These are phyloP conservation scores for Lanmaoa pseudosensibilis DNA, from an alignment of 768 basidiomycete species.

Conservation along the genomic window DNA sequence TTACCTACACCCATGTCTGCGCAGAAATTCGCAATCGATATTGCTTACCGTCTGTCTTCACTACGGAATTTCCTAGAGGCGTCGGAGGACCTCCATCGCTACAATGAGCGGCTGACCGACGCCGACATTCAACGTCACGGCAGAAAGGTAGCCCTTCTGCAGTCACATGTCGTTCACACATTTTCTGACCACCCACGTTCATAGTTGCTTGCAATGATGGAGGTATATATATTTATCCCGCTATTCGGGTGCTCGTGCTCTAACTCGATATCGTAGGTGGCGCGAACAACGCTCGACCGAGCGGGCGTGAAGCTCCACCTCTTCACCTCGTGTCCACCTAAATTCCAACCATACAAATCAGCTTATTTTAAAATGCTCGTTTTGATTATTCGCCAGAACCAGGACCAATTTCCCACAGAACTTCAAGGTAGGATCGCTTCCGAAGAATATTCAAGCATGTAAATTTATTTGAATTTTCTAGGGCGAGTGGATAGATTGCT, in stretches of 20 bases:
- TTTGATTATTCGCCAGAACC: constrained; percentile 38
- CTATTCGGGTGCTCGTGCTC: neutral
- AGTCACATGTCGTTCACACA: neutral
- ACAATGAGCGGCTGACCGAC: constrained; percentile 18
- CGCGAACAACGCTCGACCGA: constrained; percentile 45
- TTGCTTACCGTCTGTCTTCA: constrained; percentile 32
- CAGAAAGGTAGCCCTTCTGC: constrained; percentile 25
- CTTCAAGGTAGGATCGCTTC: constrained; percentile 24
- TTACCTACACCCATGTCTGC: constrained; percentile 16
- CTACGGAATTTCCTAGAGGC: constrained; percentile 31
- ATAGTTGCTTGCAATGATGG: constrained; percentile 50
- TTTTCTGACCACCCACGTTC: constrained; percentile 6
- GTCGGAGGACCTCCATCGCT: constrained; percentile 26
- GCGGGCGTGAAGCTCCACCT: constrained; percentile 44
- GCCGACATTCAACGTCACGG: constrained; percentile 24
- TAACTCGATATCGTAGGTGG: constrained; percentile 36
- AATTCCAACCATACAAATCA: constrained; percentile 42
- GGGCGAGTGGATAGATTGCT: constrained; percentile 35
- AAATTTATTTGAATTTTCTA: constrained; percentile 10
- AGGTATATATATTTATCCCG: constrained; percentile 41
- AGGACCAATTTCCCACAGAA: constrained; percentile 25
- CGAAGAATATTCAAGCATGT: neutral
- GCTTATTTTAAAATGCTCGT: constrained; percentile 51
- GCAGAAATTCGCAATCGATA: constrained; percentile 31
- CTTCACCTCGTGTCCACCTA: constrained; percentile 46